Base-by-base conservation (phyloP, 2,329 filamentous ascomycete genomes). In the Fusarium algeriense region DNA sequence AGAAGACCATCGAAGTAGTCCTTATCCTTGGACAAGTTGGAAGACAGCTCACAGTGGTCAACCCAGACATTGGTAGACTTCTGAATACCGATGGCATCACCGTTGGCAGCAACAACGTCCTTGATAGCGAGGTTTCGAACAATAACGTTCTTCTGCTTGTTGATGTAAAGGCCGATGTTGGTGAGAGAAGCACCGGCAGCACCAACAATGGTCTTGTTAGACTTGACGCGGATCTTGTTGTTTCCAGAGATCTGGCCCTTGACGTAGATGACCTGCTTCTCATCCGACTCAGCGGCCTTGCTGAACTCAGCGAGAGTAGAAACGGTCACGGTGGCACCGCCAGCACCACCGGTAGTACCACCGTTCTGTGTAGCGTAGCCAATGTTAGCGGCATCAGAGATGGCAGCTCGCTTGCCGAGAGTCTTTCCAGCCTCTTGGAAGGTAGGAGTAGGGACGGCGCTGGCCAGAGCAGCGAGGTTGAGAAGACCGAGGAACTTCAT, bases 1-100 rank as follows among this genome's bases (percentile, higher is more conserved):
- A 90, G 80, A 3, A 92, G 85, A 35, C 91, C 90, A 61, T 92
- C 91, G 76, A 91, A 92, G 82, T 87, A 91, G 82, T 93, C 89
- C 82, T 92, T 92, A 83, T 85, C 88, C 77, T 88, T 83, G 73
- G 85, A 82, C 37, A 78, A 76, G 80, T 91, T 86, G 28, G 87
- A 89, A 7, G 86, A 89, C 26, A 92, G 83, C 70, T 92, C 90
- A 77, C 85, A 84, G 82, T 92, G 90, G 81, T 92, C 90, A 53
- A 92, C 81, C 90, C 90, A 92, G 75, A 89, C 83, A 70, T 90
- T 90, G 62, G 78, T 87, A 53, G 86, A 85, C 15, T 77, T 78
- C 78, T 90, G 86, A 64, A 91, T 87, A 69, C 85, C 86, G 71
- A 91, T 86, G 63, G 86, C 87, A 73, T 91, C 89, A 23, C 89